These are phyloP conservation scores for Fusarium hainanense DNA, from an alignment of 2,329 filamentous ascomycete species.

Conservation along the genomic window DNA sequence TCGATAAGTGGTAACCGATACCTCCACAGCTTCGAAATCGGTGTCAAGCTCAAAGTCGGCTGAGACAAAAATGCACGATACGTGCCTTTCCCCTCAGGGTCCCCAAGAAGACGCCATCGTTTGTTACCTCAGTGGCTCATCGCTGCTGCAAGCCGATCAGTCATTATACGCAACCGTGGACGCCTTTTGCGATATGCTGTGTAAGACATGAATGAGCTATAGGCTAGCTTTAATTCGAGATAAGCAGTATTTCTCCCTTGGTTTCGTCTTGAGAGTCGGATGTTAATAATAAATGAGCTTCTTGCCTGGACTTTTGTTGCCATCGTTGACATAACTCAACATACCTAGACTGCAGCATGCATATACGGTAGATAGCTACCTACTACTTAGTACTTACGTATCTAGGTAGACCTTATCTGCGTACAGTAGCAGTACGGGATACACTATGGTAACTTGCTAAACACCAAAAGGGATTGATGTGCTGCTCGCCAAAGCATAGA, in stretches of 20 bases:
- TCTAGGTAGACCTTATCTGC: conserved; percentile 16
- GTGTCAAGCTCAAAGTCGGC: not conserved
- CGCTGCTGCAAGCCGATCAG: conserved; percentile 25
- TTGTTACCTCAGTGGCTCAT: conserved; percentile 13
- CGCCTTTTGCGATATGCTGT: conserved; percentile 3
- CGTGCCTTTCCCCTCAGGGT: conserved; percentile 24
- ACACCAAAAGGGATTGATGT: conserved; percentile 15
- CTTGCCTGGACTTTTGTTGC: conserved; percentile 6
- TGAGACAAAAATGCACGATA: conserved; percentile 10
- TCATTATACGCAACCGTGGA: conserved; percentile 17
- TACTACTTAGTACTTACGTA: conserved; percentile 4
- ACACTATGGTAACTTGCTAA: conserved; percentile 5
- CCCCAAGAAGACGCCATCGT: conserved; percentile 17
- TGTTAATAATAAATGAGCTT: conserved; percentile 7
- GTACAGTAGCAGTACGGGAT: not conserved
- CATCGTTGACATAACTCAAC: not conserved
- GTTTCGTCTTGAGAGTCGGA: conserved; percentile 3
- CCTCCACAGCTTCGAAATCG: not conserved
- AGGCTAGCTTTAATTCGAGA: conserved; percentile 3
- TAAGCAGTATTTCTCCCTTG: conserved; percentile 23
- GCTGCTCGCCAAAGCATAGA: conserved; percentile 20
- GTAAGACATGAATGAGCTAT: conserved; percentile 26
- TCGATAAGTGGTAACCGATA: not conserved
- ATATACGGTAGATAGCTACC: conserved; percentile 25
- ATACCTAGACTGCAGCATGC: conserved; percentile 16